A percentile compares a stretch with the other conserved stretches of the same genome.
These are phyloP conservation scores for Leishmania martiniquensis DNA, from an alignment of 208 protist genomes.

Conservation along the genomic window DNA sequence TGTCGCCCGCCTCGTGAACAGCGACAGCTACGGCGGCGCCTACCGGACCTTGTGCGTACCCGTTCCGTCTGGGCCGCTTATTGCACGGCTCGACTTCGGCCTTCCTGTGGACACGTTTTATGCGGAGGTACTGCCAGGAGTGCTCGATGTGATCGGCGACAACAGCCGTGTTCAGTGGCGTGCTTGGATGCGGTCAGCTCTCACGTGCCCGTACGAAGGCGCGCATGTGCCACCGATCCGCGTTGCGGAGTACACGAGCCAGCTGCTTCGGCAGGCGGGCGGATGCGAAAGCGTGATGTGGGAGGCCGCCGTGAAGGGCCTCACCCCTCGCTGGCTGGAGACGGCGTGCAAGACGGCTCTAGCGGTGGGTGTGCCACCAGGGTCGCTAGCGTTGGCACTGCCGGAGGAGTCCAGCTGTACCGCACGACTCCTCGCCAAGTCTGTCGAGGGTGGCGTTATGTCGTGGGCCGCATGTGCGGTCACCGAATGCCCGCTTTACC, in stretches of 20 bases:
- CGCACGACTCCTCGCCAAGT: constrained; percentile 44
- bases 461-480: constrained; percentile 44
- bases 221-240: constrained; percentile 67
- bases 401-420: constrained; percentile 31
- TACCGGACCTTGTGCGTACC: constrained; percentile 55
- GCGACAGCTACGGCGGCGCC: constrained; percentile 20
- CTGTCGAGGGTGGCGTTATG: constrained; percentile 49
- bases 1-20: constrained; percentile 5
- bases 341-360: constrained; percentile 74
- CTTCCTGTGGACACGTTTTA: constrained; percentile 51
- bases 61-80: constrained; percentile 72
- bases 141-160: constrained; percentile 27
- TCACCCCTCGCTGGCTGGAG: constrained; percentile 80
- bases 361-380: constrained; percentile 57
- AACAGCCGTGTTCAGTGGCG: constrained; percentile 33
- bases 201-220: constrained; percentile 87
- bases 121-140: constrained; percentile 22
- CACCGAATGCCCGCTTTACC: constrained; percentile 33
- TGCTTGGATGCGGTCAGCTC: constrained; percentile 81
- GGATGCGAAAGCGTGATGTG: constrained; percentile 54
- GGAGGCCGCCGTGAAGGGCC: constrained; percentile 59
- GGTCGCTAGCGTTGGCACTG: constrained; percentile 49
- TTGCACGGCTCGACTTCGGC: constrained; percentile 61
- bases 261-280: constrained; percentile 48
- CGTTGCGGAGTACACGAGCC: constrained; percentile 60